Conservation (phyloP, 2,329 filamentous ascomycete genomes). For the Paramyrothecium sp. region DNA sequence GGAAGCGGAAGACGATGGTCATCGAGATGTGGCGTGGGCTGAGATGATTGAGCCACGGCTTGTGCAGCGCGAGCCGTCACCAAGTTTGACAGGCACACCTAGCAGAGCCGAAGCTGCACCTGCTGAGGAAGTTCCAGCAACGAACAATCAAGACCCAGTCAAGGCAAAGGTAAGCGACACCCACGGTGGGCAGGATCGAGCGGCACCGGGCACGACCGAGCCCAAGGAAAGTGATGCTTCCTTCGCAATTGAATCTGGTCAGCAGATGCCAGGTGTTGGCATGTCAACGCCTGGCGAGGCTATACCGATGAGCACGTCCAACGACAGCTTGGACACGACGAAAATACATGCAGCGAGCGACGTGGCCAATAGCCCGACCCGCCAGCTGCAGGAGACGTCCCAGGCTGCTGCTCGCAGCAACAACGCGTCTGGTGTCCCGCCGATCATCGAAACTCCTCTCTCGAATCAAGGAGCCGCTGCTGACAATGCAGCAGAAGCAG, state of each 20-base stretch:
- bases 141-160: slow-evolving; percentile 7
- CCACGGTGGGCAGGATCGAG: slow-evolving; percentile 10
- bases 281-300: slow-evolving; percentile 14
- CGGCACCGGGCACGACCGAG: not conserved
- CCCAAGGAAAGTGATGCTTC: slow-evolving; percentile 16
- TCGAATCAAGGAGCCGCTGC: not conserved
- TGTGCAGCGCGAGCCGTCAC: slow-evolving; percentile 38
- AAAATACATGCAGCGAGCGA: slow-evolving; percentile 6
- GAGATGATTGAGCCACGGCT: slow-evolving; percentile 70
- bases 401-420: slow-evolving; percentile 8
- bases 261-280: slow-evolving; percentile 18
- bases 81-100: slow-evolving; percentile 19
- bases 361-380: slow-evolving; percentile 13
- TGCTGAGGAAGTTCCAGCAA: slow-evolving; percentile 10
- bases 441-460: not conserved
- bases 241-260: slow-evolving; percentile 25
- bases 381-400: slow-evolving; percentile 15
- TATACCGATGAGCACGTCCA: slow-evolving; percentile 17
- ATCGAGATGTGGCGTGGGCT: slow-evolving; percentile 55
- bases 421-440: not conserved
- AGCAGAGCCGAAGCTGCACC: slow-evolving; percentile 23
- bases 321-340: slow-evolving; percentile 16
- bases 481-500: not conserved
- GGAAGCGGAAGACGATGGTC: slow-evolving; percentile 58
- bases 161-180: slow-evolving; percentile 21